phyloP scores from a whole-genome alignment of 1,284 basidiomycete species.

The Ceratobasidium sp. region DNA sequence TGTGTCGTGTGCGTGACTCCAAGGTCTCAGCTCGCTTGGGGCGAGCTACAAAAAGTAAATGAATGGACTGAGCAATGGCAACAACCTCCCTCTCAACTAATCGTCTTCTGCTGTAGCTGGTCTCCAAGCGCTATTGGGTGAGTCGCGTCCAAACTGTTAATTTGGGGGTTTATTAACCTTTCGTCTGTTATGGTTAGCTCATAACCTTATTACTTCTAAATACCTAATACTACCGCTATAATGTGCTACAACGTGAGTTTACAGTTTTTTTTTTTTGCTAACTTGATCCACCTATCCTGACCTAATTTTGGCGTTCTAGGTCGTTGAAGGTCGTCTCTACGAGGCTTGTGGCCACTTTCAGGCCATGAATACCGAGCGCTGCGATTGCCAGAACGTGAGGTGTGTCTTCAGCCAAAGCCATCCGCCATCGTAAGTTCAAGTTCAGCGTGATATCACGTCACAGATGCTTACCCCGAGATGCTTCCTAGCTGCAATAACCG shows the following conservation, averaged over 20 bases:
- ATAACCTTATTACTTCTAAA: conserved; percentile 21
- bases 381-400: conserved; percentile 70
- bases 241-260: conserved; percentile 84
- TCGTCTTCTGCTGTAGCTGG: conserved; percentile 49
- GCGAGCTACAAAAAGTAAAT: conserved; percentile 20
- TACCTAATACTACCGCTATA: conserved; percentile 48
- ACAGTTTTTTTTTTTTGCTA: conserved; percentile 42
- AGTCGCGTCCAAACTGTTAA: conserved; percentile 45
- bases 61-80: conserved; percentile 10
- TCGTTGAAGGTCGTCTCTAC: conserved; percentile 81
- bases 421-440: not conserved
- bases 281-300: conserved; percentile 44
- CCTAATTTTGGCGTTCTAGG: conserved; percentile 56
- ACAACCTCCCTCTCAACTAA: conserved; percentile 49
- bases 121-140: conserved; percentile 57
- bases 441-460: too few species aligned
- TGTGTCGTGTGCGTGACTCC: conserved; percentile 12
- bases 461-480: too few species aligned
- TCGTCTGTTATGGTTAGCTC: conserved; percentile 45
- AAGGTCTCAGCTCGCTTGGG: conserved; percentile 5
- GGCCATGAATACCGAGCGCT: conserved; percentile 72
- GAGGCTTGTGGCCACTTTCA: conserved; percentile 78
- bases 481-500: conserved; percentile 13
- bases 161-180: too few species aligned
- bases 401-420: conserved; percentile 79